Conservation (phyloP, 768 basidiomycete genomes). For the Tubosaeta sp. region DNA sequence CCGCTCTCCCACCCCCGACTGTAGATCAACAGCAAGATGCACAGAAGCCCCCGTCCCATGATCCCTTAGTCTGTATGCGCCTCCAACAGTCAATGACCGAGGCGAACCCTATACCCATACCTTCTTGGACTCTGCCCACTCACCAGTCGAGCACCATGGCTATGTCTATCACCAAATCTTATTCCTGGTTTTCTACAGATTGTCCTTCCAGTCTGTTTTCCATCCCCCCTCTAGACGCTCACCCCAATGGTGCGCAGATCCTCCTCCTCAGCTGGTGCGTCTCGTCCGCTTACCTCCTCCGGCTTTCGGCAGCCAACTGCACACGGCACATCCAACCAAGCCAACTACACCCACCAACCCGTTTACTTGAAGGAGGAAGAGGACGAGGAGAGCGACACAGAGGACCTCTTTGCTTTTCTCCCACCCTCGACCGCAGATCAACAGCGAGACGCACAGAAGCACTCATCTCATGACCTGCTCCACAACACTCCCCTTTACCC, state of each 20-base stretch:
- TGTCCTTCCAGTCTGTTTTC: no score
- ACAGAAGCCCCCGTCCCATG: slow-evolving; percentile 26
- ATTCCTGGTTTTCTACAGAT: no score
- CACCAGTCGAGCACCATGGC: slow-evolving; percentile 25
- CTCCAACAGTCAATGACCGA: slow-evolving; percentile 21
- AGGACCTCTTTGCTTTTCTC: slow-evolving; percentile 86
- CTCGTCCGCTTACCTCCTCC: slow-evolving; percentile 27
- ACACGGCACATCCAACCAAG: slow-evolving; percentile 14
- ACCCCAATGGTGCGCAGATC: slow-evolving; percentile 28
- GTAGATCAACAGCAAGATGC: slow-evolving; percentile 44
- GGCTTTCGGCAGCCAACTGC: slow-evolving; percentile 13
- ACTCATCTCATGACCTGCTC: slow-evolving; percentile 23
- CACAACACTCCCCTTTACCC: slow-evolving; percentile 20
- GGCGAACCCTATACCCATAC: slow-evolving; percentile 27
- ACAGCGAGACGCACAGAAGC: slow-evolving; percentile 27
- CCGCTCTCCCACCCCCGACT: slow-evolving; percentile 69
- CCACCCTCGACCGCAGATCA: slow-evolving; percentile 75
- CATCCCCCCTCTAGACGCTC: slow-evolving; percentile 1
- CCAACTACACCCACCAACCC: slow-evolving; percentile 17
- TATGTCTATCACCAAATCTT: slow-evolving; percentile 20
- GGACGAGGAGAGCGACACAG: slow-evolving; percentile 73
- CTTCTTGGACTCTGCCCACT: slow-evolving; percentile 25
- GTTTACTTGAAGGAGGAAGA: slow-evolving; percentile 45
- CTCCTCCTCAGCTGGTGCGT: slow-evolving; percentile 27
- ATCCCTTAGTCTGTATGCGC: no score